A percentile compares a stretch with the other conserved stretches of the same genome.
phyloP scores from a whole-genome alignment of 768 basidiomycete genomes.

The Agrocybe chaxingu region DNA sequence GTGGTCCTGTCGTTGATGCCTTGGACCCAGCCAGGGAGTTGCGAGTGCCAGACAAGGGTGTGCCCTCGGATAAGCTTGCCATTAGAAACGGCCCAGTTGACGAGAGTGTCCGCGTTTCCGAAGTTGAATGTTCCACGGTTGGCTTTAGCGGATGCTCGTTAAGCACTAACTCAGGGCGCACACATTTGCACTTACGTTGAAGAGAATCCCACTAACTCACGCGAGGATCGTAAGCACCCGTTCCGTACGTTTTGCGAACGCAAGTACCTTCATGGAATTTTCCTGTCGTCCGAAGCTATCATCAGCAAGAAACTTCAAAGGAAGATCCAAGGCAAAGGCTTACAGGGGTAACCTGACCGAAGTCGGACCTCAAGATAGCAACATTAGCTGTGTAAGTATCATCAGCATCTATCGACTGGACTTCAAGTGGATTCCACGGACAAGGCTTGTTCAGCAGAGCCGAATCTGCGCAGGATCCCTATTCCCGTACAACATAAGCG shows the following conservation, averaged over 20 bases:
- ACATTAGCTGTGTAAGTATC: conserved; percentile 22
- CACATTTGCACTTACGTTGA: conserved; percentile 19
- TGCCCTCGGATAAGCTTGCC: conserved; percentile 29
- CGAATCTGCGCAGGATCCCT: conserved; percentile 26
- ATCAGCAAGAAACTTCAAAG: neutral
- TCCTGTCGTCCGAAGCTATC: conserved; percentile 15
- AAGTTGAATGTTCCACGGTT: conserved; percentile 29
- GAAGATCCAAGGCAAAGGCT: neutral
- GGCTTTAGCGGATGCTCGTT: no score
- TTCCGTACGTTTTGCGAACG: no score
- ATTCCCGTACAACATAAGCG: neutral
- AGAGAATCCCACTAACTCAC: conserved; percentile 33
- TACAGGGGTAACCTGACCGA: conserved; percentile 35
- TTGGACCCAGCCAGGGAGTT: conserved; percentile 36
- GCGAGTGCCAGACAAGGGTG: conserved; percentile 32
- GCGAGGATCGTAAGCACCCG: neutral
- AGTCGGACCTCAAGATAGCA: conserved; percentile 29
- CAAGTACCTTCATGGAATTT: conserved; percentile 36
- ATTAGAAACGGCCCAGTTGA: conserved; percentile 30
- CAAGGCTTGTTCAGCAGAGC: conserved; percentile 25
- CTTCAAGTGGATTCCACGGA: conserved; percentile 1
- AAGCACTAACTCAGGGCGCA: no score
- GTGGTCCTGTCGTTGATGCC: conserved; percentile 27
- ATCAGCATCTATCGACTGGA: no score
- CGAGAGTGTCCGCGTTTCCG: conserved; percentile 24